Conservation (phyloP, 495 filamentous ascomycete genomes). For the Trichoderma virens region DNA sequence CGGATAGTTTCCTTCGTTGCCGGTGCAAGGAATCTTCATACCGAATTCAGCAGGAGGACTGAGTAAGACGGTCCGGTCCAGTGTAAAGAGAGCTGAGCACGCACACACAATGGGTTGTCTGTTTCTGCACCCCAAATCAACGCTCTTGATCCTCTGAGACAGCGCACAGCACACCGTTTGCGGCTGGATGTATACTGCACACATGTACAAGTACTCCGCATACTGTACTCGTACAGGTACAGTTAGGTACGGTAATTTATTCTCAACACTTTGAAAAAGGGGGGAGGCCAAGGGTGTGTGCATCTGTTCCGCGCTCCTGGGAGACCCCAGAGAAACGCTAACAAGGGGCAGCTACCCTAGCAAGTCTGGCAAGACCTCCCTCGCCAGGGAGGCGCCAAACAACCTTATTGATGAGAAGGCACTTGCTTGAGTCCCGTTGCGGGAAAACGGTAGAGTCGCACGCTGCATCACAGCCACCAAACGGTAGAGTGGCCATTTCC, state of each 20-base stretch:
- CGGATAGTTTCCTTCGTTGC: neutral
- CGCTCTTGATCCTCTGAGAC: neutral
- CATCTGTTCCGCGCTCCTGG: constrained; percentile 5
- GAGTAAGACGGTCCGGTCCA: neutral
- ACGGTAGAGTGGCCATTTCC: neutral
- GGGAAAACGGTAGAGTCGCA: constrained; percentile 7
- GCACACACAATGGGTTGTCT: neutral
- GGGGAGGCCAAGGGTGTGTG: neutral
- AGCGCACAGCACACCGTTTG: neutral
- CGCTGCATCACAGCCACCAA: neutral
- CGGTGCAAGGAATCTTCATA: neutral
- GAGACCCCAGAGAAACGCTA: neutral
- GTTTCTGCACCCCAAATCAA: neutral
- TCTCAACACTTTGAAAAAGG: neutral
- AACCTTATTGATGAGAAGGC: neutral
- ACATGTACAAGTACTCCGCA: too few species aligned
- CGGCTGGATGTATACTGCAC: neutral
- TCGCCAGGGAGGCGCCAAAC: neutral
- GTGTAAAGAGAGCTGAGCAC: neutral
- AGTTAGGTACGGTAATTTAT: neutral
- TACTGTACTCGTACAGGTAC: too few species aligned
- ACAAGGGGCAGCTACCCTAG: constrained; percentile 4
- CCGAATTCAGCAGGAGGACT: neutral
- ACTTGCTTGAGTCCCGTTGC: neutral
- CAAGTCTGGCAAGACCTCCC: neutral